Evolutionary conservation across 148 eudicot species (phyloP), one percentile per base, ranked within the genome.

Genomic region (Arbutus unedo): DNA sequence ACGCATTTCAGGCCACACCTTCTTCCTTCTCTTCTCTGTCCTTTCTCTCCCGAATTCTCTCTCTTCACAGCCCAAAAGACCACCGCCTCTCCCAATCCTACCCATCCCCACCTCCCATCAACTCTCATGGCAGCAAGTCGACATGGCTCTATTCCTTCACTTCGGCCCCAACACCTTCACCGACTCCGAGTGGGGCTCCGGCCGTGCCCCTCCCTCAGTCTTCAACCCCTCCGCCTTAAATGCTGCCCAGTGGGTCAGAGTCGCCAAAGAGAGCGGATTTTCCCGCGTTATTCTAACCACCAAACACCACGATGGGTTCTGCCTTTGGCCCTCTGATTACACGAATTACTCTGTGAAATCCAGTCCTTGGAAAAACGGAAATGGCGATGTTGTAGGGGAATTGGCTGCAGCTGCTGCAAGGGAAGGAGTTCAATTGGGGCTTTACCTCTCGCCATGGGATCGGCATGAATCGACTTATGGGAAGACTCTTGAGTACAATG

Each of bases 381-480:
- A 4, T 41, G 98, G 93, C 7, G 96, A 94, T 77, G 93, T 93
- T 7, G 91, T 94, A 7, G 92, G 76, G 19, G 98, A 92, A 15
- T 79, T 94, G 82, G 90, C 92, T 15, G 79, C 64, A n/a, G 93
- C 94, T 38, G 96, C 93, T 16, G 75, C 18, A 4, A 79, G 72
- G 48, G 85, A 57, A 49, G 96, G 96, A 0, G 44, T 94, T 55
- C 81, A 90, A 18, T 81, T 94, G 85, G 98, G 96, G 57, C 54
- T 94, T 60, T 94, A 94, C 83, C 88, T 94, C 8, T 94, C 98
- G 41, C 98, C 98, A 45, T 94, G 98, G 98, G 98, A 94, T 79
- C 82, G 98, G 25, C 96, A 94, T 79, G 96, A 94, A 76, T 15
- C 76, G 3, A 67, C 31, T 45, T 94, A 90, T 85, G 98, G 98